Base-by-base conservation (phyloP, 1,284 basidiomycete species). In the Ustilago hordei region DNA sequence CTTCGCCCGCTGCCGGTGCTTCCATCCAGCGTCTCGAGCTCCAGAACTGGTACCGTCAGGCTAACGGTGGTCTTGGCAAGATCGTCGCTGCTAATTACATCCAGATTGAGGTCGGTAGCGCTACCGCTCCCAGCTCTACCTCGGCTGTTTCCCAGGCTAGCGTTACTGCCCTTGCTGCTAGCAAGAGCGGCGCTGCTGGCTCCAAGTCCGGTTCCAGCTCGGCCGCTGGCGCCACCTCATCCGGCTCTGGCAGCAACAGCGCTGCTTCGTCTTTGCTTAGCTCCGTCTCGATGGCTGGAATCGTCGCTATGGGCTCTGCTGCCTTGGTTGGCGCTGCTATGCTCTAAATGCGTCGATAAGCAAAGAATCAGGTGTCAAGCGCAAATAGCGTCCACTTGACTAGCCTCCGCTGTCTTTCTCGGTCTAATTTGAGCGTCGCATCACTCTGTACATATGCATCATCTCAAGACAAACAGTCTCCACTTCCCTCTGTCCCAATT, bases 71-170 rank as follows among this genome's bases (percentile, higher is more conserved):
- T 35, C 67, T 79, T 23, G 75, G 75, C 34, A 74, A 70, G 71
- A 74, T 80, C 32, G 79, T 81, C 48, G 79, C 79, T 52, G 73
- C 75, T 43, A 79, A 61, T 75, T 81, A 79, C 76, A 77, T 79
- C 36, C 74, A 79, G 75, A 72, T 80, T 56, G 67, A 73, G 62
- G 73, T 75, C 23, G 75, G 78, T 39, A 32, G 55, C 39, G 71
- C 38, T 13, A 55, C 59, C n/a, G 76, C 73, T 28, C 72, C 71
- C 35, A 68, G 64, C 67, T 62, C 65, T 55, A 79, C 76, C 31
- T 19, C 61, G n/a, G 43, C 71, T 17, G 71, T 74, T n/a, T 17
- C 54, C 1, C 67, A 64, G 59, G 68, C 71, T 8, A 71, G 64
- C 48, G 60, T 75, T 17, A 67, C 71, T 13, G 65, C 73, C 2